A percentile compares a stretch with the other conserved stretches of the same genome.
Evolutionary conservation across 1,284 basidiomycete genomes (phyloP).

Genomic region (Trichosporon sp.): DNA sequence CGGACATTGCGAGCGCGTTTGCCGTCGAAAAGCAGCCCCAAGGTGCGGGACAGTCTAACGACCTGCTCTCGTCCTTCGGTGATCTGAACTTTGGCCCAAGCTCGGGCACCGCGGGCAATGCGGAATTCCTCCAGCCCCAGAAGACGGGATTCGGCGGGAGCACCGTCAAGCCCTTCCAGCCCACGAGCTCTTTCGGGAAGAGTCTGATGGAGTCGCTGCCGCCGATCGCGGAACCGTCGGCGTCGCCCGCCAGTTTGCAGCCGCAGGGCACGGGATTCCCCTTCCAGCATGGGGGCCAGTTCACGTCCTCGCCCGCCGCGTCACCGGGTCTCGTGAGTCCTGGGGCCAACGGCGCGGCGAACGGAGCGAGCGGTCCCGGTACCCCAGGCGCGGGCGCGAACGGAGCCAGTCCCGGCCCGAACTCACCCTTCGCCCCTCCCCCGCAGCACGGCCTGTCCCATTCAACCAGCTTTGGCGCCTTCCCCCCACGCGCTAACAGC

Average conservation of each 20-base stretch:
- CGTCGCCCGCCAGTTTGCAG: conserved; percentile 23
- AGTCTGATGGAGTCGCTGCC: conserved; percentile 76
- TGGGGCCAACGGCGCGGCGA: not conserved
- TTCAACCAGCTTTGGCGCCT: not conserved
- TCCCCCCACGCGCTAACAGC: not conserved
- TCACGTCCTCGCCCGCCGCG: not conserved
- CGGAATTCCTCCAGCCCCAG: conserved; percentile 66
- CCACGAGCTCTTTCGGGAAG: conserved; percentile 83
- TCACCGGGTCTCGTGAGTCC: not conserved
- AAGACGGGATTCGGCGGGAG: conserved; percentile 74
- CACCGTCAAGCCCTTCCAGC: conserved; percentile 82
- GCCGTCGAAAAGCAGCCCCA: conserved; percentile 34
- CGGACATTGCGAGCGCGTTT: conserved; percentile 53
- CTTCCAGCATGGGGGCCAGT: conserved; percentile 6
- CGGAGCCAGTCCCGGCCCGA: too few relatives aligned
- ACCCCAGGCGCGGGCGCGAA: too few relatives aligned
- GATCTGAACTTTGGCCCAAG: not conserved
- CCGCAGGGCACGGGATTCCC: conserved; percentile 39
- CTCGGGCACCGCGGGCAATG: conserved; percentile 25
- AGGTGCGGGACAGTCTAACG: not conserved
- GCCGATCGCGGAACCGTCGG: conserved; percentile 53
- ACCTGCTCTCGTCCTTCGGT: conserved; percentile 2
- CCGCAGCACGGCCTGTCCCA: not conserved
- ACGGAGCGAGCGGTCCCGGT: not conserved
- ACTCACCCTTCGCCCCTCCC: not conserved